Evolutionary conservation across 2,329 filamentous ascomycete genomes (phyloP).

Genomic region (Alternaria sp.): DNA sequence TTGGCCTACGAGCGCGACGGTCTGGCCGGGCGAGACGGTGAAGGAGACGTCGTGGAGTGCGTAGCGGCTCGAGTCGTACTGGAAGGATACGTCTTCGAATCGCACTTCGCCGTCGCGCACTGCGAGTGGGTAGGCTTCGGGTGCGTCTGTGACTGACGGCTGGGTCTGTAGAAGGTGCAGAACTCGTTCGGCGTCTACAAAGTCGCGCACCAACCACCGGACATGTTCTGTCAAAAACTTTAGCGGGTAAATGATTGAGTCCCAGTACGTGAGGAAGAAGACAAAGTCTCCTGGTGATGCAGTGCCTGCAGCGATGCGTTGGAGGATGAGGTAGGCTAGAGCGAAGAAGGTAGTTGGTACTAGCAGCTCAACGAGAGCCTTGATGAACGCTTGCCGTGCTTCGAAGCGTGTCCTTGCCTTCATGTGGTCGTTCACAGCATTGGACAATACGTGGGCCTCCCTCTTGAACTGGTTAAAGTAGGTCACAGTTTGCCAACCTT

Average conservation of each 20-base stretch:
- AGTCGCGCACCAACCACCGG: constrained; percentile 48
- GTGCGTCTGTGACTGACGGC: constrained; percentile 60
- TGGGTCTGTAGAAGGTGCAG: constrained; percentile 67
- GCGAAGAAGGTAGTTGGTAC: too few relatives aligned
- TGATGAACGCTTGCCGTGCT: too few relatives aligned
- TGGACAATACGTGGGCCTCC: too few relatives aligned
- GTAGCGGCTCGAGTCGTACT: constrained; percentile 62
- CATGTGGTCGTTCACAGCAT: too few relatives aligned
- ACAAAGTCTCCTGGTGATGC: constrained; percentile 58
- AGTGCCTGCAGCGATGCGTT: too few relatives aligned
- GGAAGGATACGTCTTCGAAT: constrained; percentile 64
- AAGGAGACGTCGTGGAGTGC: constrained; percentile 62
- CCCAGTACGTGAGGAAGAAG: constrained; percentile 72
- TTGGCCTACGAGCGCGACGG: constrained; percentile 68
- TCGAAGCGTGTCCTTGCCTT: too few relatives aligned
- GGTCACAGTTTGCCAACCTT: constrained; percentile 67
- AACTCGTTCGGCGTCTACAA: constrained; percentile 72
- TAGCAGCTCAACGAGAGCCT: too few relatives aligned
- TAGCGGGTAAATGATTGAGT: constrained; percentile 57
- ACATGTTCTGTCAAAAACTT: too few relatives aligned
- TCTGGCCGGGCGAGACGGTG: constrained; percentile 60
- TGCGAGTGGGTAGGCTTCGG: constrained; percentile 50
- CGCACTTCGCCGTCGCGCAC: constrained; percentile 59
- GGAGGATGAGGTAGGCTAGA: too few relatives aligned
- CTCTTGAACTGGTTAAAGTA: constrained; percentile 68